A percentile compares a stretch with the other conserved stretches of the same genome.
Evolutionary conservation across 1,284 basidiomycete species (phyloP).

Genomic region (Chalciporus sp.): DNA sequence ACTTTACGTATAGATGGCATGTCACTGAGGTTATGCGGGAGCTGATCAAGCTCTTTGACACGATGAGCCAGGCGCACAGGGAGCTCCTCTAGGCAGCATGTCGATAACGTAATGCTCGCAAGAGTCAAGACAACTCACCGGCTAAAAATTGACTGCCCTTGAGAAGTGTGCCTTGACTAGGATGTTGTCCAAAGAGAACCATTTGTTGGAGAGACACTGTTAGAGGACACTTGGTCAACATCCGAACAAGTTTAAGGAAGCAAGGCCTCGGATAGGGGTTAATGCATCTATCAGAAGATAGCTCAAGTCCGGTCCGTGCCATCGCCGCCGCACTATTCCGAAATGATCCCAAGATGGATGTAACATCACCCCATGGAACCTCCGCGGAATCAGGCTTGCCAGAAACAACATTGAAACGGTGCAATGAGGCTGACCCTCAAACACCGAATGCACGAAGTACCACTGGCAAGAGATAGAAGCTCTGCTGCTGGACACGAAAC

Average conservation of each 20-base stretch:
- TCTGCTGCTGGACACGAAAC: not conserved
- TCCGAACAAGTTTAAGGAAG: constrained; percentile 52
- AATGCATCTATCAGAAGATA: not conserved
- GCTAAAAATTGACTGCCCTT: too few species aligned
- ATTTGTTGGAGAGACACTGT: constrained; percentile 3
- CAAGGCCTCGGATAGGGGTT: constrained; percentile 31
- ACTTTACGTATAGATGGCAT: constrained; percentile 96
- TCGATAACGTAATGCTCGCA: too few species aligned
- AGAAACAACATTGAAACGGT: constrained; percentile 9
- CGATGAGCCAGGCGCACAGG: constrained; percentile 95
- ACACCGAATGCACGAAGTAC: not conserved
- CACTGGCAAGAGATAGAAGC: not conserved
- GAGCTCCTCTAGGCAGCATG: constrained; percentile 45
- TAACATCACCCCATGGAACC: not conserved
- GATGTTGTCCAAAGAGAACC: too few species aligned
- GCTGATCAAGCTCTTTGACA: constrained; percentile 93
- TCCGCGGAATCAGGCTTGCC: not conserved
- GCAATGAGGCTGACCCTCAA: constrained; percentile 1
- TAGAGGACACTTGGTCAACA: constrained; percentile 46
- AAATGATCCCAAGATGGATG: not conserved
- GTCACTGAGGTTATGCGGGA: constrained; percentile 88
- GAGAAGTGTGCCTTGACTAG: too few species aligned
- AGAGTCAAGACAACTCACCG: too few species aligned
- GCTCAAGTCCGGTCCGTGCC: too few species aligned
- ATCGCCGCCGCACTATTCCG: not conserved